Evolutionary conservation across 495 filamentous ascomycete species (phyloP).

Genomic region (Annulohypoxylon maeteangense): DNA sequence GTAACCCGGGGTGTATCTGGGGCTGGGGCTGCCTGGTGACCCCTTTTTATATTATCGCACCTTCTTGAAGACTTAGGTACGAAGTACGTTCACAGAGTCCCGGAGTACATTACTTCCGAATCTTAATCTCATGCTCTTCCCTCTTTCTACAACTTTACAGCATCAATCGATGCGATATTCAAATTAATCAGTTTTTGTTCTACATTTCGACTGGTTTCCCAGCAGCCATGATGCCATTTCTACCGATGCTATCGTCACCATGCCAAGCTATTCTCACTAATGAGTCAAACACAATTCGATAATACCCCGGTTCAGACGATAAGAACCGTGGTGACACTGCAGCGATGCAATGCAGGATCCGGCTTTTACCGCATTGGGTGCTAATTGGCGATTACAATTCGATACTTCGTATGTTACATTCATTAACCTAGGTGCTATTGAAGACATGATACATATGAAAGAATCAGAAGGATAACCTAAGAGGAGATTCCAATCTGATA

Average conservation of each 20-base stretch:
- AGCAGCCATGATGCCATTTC: not conserved
- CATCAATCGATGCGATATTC: too few species aligned
- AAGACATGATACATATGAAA: constrained; percentile 5
- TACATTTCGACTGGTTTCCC: too few species aligned
- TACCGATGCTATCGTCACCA: not conserved
- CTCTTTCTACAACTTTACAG: not conserved
- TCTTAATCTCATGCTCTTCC: not conserved
- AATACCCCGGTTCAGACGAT: not conserved
- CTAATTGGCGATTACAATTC: not conserved
- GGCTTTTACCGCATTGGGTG: not conserved
- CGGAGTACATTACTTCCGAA: too few species aligned
- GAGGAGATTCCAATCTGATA: constrained; percentile 23
- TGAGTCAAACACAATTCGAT: not conserved
- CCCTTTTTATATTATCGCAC: not conserved
- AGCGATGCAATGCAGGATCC: not conserved
- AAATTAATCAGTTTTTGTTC: too few species aligned
- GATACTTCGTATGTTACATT: constrained; percentile 19
- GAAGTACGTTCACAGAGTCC: too few species aligned
- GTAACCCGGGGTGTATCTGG: not conserved
- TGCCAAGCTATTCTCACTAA: not conserved
- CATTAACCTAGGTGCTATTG: constrained; percentile 16
- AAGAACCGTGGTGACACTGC: not conserved
- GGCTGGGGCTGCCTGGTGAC: not conserved
- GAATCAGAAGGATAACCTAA: not conserved
- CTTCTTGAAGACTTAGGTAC: too few species aligned